These are phyloP conservation scores for Fraxinus latifolia DNA, from an alignment of 305 asterid species.

Conservation along the genomic window DNA sequence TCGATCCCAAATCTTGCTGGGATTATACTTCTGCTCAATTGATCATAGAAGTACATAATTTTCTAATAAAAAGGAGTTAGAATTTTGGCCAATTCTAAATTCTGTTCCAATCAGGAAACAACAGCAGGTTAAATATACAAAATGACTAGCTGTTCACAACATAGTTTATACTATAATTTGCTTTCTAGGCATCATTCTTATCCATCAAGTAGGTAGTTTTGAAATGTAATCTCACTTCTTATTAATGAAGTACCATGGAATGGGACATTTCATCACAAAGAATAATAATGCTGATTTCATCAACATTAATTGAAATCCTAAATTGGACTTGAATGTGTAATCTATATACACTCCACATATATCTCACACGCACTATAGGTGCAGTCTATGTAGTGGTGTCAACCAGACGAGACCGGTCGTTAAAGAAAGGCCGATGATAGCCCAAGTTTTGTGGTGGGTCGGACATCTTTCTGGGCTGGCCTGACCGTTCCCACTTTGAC, in stretches of 20 bases:
- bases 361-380: background rate
- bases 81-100: background rate
- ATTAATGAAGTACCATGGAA: slow-evolving; percentile 10
- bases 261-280: slow-evolving; percentile 17
- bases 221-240: background rate
- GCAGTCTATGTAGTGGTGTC: background rate
- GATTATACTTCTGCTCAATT: background rate
- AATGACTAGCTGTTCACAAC: background rate
- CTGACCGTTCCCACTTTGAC: background rate
- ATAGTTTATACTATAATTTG: slow-evolving; percentile 1
- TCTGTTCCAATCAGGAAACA: background rate
- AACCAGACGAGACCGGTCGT: background rate
- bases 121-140: background rate
- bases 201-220: slow-evolving; percentile 28
- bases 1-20: background rate
- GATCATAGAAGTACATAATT: background rate
- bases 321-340: slow-evolving; percentile 19
- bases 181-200: slow-evolving; percentile 16
- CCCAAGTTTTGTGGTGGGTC: background rate
- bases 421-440: background rate
- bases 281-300: slow-evolving; percentile 18
- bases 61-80: background rate
- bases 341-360: background rate
- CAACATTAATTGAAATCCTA: background rate
- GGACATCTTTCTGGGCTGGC: background rate